phyloP scores from a whole-genome alignment of 2,329 filamentous ascomycete species.

The Penicillium rolfsii region DNA sequence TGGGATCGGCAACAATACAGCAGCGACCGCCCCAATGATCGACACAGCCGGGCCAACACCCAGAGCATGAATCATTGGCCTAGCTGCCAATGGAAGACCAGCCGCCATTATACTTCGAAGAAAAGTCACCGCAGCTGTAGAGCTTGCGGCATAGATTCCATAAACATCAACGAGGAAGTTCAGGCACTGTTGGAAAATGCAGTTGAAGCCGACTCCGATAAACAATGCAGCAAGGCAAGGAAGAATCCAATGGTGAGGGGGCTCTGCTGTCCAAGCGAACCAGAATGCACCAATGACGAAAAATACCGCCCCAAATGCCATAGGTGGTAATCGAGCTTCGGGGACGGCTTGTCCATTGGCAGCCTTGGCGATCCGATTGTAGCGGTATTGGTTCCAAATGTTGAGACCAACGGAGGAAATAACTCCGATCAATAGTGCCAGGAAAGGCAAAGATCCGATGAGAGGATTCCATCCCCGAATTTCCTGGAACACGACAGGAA shows the following conservation, averaged over 20 bases:
- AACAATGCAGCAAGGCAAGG: conserved; percentile 33
- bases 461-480: conserved; percentile 44
- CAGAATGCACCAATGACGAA: conserved; percentile 51
- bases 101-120: conserved; percentile 48
- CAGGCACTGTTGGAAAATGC: conserved; percentile 53
- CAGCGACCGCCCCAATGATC: conserved; percentile 48
- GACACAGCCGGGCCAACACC: conserved; percentile 49
- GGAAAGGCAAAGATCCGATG: conserved; percentile 48
- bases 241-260: conserved; percentile 21
- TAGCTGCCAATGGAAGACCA: conserved; percentile 41
- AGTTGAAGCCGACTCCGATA: conserved; percentile 53
- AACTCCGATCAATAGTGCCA: conserved; percentile 51
- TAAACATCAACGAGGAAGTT: conserved; percentile 52
- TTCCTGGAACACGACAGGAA: conserved; percentile 53
- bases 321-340: conserved; percentile 50
- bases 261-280: conserved; percentile 48
- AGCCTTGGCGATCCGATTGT: conserved; percentile 37
- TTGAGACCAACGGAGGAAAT: conserved; percentile 47
- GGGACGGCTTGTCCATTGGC: conserved; percentile 41
- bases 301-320: conserved; percentile 50
- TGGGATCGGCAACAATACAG: conserved; percentile 48
- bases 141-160: conserved; percentile 47
- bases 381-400: conserved; percentile 47
- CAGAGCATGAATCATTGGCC: conserved; percentile 47
- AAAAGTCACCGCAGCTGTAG: conserved; percentile 50